These are phyloP conservation scores for Russula sp. DNA, from an alignment of 768 basidiomycete genomes.

Conservation along the genomic window DNA sequence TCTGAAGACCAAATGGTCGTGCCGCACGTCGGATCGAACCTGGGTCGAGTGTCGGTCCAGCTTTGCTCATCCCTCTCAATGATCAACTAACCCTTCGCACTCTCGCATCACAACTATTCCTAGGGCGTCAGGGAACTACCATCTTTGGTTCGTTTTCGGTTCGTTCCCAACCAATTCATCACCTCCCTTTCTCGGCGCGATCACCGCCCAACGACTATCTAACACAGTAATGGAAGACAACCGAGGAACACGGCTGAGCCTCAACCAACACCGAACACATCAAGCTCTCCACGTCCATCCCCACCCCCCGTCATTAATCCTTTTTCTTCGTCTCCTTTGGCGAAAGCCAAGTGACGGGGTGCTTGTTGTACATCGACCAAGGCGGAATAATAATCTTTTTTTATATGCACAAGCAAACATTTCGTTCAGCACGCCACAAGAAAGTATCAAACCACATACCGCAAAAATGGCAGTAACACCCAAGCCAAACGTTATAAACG, in stretches of 20 bases:
- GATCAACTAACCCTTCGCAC: background rate
- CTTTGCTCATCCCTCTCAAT: background rate
- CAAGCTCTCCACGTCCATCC: too few species aligned
- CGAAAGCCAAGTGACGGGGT: constrained; percentile 63
- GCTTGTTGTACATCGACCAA: constrained; percentile 63
- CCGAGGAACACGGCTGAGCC: too few species aligned
- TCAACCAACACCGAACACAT: too few species aligned
- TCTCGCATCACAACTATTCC: background rate
- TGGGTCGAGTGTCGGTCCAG: background rate
- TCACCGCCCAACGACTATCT: background rate
- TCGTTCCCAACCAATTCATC: background rate
- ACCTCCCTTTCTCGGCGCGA: background rate
- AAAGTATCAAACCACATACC: constrained; percentile 27
- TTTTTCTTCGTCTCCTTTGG: constrained; percentile 36
- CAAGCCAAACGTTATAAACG: constrained; percentile 49
- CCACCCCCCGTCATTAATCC: constrained; percentile 20
- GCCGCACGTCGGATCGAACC: background rate
- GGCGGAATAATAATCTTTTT: constrained; percentile 61
- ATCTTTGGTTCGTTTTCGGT: background rate
- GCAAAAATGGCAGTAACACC: constrained; percentile 26
- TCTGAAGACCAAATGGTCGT: background rate
- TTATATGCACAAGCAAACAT: background rate
- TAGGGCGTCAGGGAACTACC: background rate
- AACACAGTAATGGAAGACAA: background rate
- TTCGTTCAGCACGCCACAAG: constrained; percentile 14